Base-by-base conservation (phyloP, 257 asterid genomes). In the Cinchona pubescens region DNA sequence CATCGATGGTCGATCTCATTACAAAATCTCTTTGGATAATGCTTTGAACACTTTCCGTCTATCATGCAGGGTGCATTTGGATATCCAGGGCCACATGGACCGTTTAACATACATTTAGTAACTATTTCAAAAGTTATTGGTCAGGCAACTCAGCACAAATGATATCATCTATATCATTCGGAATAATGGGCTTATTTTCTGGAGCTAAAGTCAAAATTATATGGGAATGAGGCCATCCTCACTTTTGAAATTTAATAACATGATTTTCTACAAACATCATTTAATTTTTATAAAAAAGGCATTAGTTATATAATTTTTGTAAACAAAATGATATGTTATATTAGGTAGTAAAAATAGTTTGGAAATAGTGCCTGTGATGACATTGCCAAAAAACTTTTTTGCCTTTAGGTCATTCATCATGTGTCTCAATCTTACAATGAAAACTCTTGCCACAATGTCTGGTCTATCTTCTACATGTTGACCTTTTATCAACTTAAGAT, bases 201-300 rank as follows among this genome's bases (percentile, higher is more conserved):
- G 6, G n/a, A 8, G 23, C 32, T 2, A 68, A 29, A 10, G 53
- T 69, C 34, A 76, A 21, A 35, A 60, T 42, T n/a, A 43, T 37
- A 69, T 68, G 45, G 45, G 45, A 9, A 40, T 40, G 45, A 40
- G 45, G 45, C 45, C 4, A 40, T 40, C 45, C 9, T 27, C 49
- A 19, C 32, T 69, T 76, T 69, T 76, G 45, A 18, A 76, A 76
- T 30, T 68, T 75, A 9, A 37, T 66, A 21, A 76, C 74, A 76
- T 35, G 46, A 49, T 66, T 10, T 48, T 76, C 74, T 76, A 51
- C n/a, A 62, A 6, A 27, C 25, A 21, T 1, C 45, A 45, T 2
- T 40, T 40, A 40, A 40, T 40, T 40, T 40, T 40, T 40, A 40
- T 40, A 40, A 40, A 40, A 40, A 40, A 40, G 4, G 45, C 45